Base-by-base conservation (phyloP, 1,139 yeast species). In the Pichia sp. region DNA sequence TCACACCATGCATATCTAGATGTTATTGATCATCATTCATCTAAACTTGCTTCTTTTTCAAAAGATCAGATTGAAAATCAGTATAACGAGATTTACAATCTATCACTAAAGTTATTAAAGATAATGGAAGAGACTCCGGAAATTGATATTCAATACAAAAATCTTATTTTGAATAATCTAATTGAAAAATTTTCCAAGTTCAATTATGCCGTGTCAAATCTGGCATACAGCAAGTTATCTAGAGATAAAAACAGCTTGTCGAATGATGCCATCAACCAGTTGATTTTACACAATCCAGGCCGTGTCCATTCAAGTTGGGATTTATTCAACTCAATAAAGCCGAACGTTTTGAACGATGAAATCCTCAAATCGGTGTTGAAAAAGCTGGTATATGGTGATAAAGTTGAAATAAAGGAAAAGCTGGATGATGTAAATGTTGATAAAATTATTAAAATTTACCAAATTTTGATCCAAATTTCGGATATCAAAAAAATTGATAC, bases 291-390 rank as follows among this genome's bases (percentile, higher is more conserved):
- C 37, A 62, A 63, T 48, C 66, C 67, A 2, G 66, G 65, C 10
- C 54, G 67, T 46, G 64, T 60, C 16, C 47, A 44, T 33, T 52
- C 62, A 5, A 56, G 59, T 39, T 61, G 61, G 61, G 64, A 60
- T 41, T 36, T 60, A 10, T 62, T 51, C 39, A 41, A 56, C 6
- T 39, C 47, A 7, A 45, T 42, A 16, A 46, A 42, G 31, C 44
- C 45, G 11, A 37, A 39, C 4, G 33, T 36, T 16, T 40, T 45
- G 10, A 49, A 48, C 26, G 55, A 54, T 33, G 31, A 35, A 6
- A 35, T 58, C 4, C 40, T 47, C 4, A 34, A 38, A 9, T 50
- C 52, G 23, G 53, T 59, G 9, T 44, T 60, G 28, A 44, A 49
- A 10, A 62, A 62, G 35, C 41, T 62, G 11, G 36, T 59, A 1